A percentile compares a stretch with the other conserved stretches of the same genome.
phyloP scores from a whole-genome alignment of 116 monocot genomes.

The Dioscorea cayenensis region DNA sequence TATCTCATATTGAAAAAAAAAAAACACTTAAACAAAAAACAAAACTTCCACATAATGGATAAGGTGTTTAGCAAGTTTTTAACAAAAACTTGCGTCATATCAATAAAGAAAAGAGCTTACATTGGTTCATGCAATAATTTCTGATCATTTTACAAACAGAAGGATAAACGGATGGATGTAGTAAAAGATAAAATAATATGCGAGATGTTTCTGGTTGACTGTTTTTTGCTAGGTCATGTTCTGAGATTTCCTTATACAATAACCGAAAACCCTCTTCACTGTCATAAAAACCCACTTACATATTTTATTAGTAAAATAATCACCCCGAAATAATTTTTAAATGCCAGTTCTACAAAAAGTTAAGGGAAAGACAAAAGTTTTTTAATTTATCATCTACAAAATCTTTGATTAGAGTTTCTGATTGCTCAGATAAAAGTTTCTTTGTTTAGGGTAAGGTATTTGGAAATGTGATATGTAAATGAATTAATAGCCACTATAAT shows the following conservation, averaged over 20 bases:
- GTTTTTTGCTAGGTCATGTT: slow-evolving; percentile 63
- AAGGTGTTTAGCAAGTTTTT: too few species aligned
- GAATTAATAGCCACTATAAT: not conserved
- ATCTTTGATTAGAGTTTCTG: slow-evolving; percentile 48
- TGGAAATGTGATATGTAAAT: slow-evolving; percentile 15
- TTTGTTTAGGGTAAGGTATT: slow-evolving; percentile 57
- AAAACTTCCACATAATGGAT: too few species aligned
- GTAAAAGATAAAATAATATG: slow-evolving; percentile 90
- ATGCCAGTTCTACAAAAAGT: not conserved
- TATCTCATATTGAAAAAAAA: too few species aligned
- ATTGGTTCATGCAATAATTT: slow-evolving; percentile 78
- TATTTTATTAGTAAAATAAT: slow-evolving; percentile 73
- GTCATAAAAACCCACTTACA: slow-evolving; percentile 93
- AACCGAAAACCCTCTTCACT: slow-evolving; percentile 59
- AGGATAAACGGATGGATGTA: slow-evolving; percentile 95
- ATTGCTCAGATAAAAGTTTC: slow-evolving; percentile 34
- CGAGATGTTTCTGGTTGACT: slow-evolving; percentile 64
- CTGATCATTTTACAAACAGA: slow-evolving; percentile 91
- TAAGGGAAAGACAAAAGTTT: not conserved
- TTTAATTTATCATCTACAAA: slow-evolving; percentile 55
- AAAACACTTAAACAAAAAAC: too few species aligned
- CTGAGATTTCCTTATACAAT: slow-evolving; percentile 75
- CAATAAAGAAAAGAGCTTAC: slow-evolving; percentile 31
- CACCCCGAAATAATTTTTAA: not conserved
- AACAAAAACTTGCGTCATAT: not conserved